Conservation (phyloP, 208 protist species). For the Wallacemonas sp. region DNA sequence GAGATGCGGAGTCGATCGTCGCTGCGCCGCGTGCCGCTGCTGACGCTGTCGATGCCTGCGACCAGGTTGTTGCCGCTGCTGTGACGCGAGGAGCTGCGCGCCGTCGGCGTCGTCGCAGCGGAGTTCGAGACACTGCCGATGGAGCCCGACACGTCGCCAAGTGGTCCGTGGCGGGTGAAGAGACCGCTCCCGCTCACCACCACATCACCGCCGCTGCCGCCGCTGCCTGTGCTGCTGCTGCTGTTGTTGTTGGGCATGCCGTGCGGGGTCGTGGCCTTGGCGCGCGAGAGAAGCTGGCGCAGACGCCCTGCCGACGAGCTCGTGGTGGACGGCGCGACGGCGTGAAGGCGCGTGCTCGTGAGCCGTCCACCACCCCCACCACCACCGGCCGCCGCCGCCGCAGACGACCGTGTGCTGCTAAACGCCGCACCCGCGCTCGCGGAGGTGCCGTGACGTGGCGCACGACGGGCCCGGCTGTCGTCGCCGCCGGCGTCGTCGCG, state of each 20-base stretch:
- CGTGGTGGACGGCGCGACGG: too few species aligned
- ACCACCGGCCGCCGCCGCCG: too few species aligned
- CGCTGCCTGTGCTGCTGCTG: too few species aligned
- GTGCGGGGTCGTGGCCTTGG: background rate
- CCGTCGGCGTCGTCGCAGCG: background rate
- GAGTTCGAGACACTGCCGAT: background rate
- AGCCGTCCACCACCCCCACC: background rate
- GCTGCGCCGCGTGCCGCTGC: conserved; percentile 11
- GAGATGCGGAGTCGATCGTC: conserved; percentile 1
- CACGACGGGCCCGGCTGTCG: too few species aligned
- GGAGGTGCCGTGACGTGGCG: too few species aligned
- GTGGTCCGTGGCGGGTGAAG: background rate
- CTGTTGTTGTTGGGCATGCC: background rate
- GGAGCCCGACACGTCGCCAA: background rate
- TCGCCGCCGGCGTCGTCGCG: conserved; percentile 1
- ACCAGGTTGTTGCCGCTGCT: too few species aligned
- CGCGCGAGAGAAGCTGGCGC: background rate
- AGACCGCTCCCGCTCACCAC: background rate
- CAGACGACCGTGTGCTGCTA: too few species aligned
- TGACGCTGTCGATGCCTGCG: background rate
- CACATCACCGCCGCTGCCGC: too few species aligned
- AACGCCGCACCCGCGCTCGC: too few species aligned
- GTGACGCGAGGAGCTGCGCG: background rate
- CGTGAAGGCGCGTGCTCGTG: background rate
- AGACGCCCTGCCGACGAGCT: too few species aligned